Base-by-base conservation (phyloP, 768 basidiomycete genomes). In the Dacryopinax spathularia region DNA sequence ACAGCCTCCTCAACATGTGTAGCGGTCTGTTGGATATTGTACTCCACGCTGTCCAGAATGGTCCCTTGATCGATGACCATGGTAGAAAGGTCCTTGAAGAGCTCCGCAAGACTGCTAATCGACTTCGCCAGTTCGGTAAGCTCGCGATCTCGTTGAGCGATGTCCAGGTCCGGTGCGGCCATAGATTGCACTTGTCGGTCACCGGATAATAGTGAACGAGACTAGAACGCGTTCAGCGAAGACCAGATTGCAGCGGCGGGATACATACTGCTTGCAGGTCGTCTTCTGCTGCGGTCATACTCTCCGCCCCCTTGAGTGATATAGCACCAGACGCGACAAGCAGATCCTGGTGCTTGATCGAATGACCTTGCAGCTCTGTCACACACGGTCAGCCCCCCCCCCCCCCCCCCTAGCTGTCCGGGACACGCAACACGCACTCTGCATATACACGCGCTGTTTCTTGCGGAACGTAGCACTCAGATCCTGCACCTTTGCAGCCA, bases 1-100 rank as follows among this genome's bases (percentile, higher is more conserved):
- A 88, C 92, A 22, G 93, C 91, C 44, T 89, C 89, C 63, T 85
- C 75, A 72, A 94, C 80, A 61, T 91, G 84, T 33, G 82, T 82
- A 18, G 87, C 87, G 3, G 94, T 90, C 73, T 89, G 87, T 73
- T 97, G 92, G 61, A 99, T 89, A 72, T 99, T 99, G 76, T 91
- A 99, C 75, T 99, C 96, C 63, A 98, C 82, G 35, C 91, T 92
- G 75, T 98, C 96, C 63, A 98, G 80, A 33, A 99, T 82, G 31
- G 95, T 97, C 31, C 96, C 96, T 71, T 99, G 96, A 75, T 98
- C 96, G 66, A 98, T 97, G 65, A 99, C 91, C 63, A 99, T 83
- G 34, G 82, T 81, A 15, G 88, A 89, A 48, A 99, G 79, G 72
- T 99, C 96, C 70, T 95, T 92, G 81, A 99, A 99, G 60, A 99